Base-by-base conservation (phyloP, 371 early-diverging fungal species). In the Blakeslea trispora region DNA sequence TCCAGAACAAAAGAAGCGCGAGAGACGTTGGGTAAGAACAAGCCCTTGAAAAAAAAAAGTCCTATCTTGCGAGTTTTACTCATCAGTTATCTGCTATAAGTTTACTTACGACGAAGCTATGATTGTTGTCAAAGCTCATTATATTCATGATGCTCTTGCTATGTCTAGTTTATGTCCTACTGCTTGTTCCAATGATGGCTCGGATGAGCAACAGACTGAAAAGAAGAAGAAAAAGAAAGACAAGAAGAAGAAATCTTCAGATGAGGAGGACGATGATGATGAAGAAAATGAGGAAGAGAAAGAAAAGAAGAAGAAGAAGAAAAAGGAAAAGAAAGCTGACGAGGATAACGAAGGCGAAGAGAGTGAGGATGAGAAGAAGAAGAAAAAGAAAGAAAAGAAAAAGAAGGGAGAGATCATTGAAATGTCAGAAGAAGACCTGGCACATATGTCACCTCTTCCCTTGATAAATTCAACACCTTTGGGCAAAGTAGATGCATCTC, bases 1-100 rank as follows among this genome's bases (percentile, higher is more conserved):
- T 65, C 82, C 82, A 8, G 82, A 82, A 59, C 75, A 63, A 61
- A 71, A 74, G 64, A 77, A 81, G 63, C 68, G 82, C 37, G 72
- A 74, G 47, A 64, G 82, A 59, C 61, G 75, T 49, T 82, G 81
- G 82, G 81, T 81, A 66, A 57, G 53, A 17, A 7, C 5, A 7
- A 28, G 7, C 7, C 7, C 7, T 5, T 5, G 28, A 7, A 28
- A 7, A 5, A 28, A 28, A 28, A 28, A 28, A 28, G 7, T 5
- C 28, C n/a, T n/a, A n/a, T n/a, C n/a, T n/a, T n/a, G n/a, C n/a
- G n/a, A n/a, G n/a, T n/a, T n/a, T n/a, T n/a, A n/a, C n/a, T n/a
- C n/a, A n/a, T n/a, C n/a, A n/a, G n/a, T n/a, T n/a, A n/a, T n/a
- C n/a, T n/a, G n/a, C n/a, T n/a, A n/a, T n/a, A n/a, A 34, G 63